Evolutionary conservation across 176 grass and related monocot species (phyloP).

Genomic region (Poa annua): DNA sequence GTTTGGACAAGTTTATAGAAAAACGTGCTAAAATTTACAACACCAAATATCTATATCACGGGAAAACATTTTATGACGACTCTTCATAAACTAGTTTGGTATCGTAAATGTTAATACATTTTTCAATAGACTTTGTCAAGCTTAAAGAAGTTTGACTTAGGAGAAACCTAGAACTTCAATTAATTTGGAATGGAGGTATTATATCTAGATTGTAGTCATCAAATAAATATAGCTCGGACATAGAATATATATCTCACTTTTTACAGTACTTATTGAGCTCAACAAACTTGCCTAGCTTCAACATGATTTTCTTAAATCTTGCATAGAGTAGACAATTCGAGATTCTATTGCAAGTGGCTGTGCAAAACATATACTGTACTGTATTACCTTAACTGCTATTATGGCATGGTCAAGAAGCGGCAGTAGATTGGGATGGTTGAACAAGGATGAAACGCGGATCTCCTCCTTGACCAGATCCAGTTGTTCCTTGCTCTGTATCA

Average conservation of each 20-base stretch:
- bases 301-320: constrained; percentile 17
- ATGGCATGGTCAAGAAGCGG: constrained; percentile 87
- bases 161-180: background rate
- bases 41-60: background rate
- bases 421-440: constrained; percentile 84
- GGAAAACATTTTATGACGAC: background rate
- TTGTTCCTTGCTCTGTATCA: constrained; percentile 91
- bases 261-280: background rate
- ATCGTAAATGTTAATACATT: background rate
- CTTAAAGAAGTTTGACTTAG: background rate
- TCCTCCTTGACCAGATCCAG: constrained; percentile 93
- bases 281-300: constrained; percentile 6
- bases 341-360: background rate
- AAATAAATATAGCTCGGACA: background rate
- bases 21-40: background rate
- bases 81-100: background rate
- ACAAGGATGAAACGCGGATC: constrained; percentile 78
- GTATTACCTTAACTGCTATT: constrained; percentile 82
- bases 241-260: background rate
- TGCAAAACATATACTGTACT: background rate
- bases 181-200: background rate
- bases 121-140: background rate
- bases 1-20: background rate
- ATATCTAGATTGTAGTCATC: background rate
- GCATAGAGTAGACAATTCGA: background rate